Conservation (phyloP, 495 filamentous ascomycete genomes). For the Cercophora newfieldiana region DNA sequence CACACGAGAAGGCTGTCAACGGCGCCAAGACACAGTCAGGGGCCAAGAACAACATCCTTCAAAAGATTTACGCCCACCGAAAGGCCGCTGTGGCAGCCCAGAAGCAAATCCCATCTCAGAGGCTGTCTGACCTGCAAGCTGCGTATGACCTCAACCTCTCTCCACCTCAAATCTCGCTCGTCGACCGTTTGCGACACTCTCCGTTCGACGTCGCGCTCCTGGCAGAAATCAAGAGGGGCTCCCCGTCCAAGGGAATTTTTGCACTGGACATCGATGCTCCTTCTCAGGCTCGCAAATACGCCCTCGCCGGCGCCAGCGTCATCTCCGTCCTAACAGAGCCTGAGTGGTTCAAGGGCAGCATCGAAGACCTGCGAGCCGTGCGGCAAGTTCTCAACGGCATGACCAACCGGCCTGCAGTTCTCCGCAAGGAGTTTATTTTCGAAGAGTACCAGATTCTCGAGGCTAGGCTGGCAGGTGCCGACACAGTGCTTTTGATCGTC, state of each 20-base stretch:
- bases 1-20: conserved; percentile 12
- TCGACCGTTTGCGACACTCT: conserved; percentile 73
- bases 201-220: conserved; percentile 82
- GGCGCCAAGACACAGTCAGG: conserved; percentile 30
- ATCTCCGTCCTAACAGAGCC: conserved; percentile 98
- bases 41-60: conserved; percentile 82
- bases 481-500: conserved; percentile 94
- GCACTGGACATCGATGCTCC: conserved; percentile 84
- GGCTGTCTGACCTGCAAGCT: conserved; percentile 82
- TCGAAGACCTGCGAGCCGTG: conserved; percentile 88
- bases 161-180: conserved; percentile 82
- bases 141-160: conserved; percentile 80
- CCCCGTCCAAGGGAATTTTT: conserved; percentile 94
- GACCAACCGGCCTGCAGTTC: conserved; percentile 84
- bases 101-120: conserved; percentile 80
- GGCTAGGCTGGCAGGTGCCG: conserved; percentile 87
- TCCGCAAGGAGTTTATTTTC: conserved; percentile 97
- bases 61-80: conserved; percentile 87
- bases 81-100: conserved; percentile 75
- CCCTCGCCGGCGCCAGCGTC: conserved; percentile 88
- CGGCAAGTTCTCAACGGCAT: conserved; percentile 85
- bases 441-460: conserved; percentile 98
- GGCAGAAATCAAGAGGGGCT: conserved; percentile 96
- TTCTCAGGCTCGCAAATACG: conserved; percentile 87
- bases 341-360: conserved; percentile 97